Conservation (phyloP, 306 rosid genomes). For the Medicago truncatula region DNA sequence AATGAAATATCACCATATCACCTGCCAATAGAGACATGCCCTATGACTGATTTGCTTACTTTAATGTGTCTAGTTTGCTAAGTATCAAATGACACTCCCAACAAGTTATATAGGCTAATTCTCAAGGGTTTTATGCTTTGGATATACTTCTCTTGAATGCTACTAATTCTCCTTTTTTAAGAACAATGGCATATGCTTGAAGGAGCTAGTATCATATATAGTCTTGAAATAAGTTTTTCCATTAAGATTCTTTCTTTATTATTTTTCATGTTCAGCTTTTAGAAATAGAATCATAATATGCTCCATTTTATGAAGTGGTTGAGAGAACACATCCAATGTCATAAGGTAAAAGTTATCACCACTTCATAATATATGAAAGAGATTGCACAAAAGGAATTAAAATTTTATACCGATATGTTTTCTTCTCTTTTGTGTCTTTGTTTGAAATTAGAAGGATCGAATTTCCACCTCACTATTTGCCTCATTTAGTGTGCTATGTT, state of each 20-base stretch:
- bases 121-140: slow-evolving; percentile 35
- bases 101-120: slow-evolving; percentile 42
- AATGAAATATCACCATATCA: not conserved
- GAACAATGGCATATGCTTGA: too few species aligned
- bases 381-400: too few species aligned
- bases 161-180: too few species aligned
- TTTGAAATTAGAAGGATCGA: too few species aligned
- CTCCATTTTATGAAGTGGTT: slow-evolving; percentile 10
- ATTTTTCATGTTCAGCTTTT: not conserved
- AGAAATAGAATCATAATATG: not conserved
- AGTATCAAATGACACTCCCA: slow-evolving; percentile 4
- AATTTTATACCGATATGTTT: too few species aligned
- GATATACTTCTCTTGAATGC: slow-evolving; percentile 25
- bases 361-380: not conserved
- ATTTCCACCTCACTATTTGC: too few species aligned
- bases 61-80: not conserved
- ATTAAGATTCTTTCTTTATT: slow-evolving; percentile 11
- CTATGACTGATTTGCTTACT: slow-evolving; percentile 43
- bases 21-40: slow-evolving; percentile 43
- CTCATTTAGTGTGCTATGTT: too few species aligned
- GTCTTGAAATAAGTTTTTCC: too few species aligned
- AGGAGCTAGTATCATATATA: too few species aligned
- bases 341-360: not conserved
- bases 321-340: slow-evolving; percentile 6
- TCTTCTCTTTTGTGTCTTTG: too few species aligned